Percentiles rank a stretch among this genome's conserved stretches.
Evolutionary conservation across 164 flowering plant species (phyloP).

Genomic region (Macadamia integrifolia): DNA sequence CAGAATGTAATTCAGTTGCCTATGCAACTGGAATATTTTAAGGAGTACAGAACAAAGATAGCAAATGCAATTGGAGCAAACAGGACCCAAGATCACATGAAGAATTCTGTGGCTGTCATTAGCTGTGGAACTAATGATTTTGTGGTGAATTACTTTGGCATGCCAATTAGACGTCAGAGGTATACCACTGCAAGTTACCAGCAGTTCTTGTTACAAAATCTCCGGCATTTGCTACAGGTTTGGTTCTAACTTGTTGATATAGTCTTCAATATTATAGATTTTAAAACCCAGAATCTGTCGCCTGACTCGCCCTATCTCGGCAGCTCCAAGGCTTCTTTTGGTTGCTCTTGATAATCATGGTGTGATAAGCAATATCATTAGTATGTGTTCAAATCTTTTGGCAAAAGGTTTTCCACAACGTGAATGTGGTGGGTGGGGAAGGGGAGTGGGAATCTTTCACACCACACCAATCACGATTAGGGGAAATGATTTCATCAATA

Average conservation of each 20-base stretch:
- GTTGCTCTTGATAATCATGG: too few species aligned
- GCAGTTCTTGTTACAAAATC: slow-evolving; percentile 20
- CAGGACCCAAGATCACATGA: slow-evolving; percentile 12
- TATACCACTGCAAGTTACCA: slow-evolving; percentile 22
- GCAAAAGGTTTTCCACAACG: too few species aligned
- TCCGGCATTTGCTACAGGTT: slow-evolving; percentile 29
- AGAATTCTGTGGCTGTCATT: slow-evolving; percentile 16
- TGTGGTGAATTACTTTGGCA: slow-evolving; percentile 25
- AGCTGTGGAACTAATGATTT: slow-evolving; percentile 45
- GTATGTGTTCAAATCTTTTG: too few species aligned
- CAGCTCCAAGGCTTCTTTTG: too few species aligned
- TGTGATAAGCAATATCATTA: too few species aligned
- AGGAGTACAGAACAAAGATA: slow-evolving; percentile 24
- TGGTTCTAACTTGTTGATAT: background rate
- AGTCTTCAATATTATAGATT: too few species aligned
- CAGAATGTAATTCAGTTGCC: slow-evolving; percentile 26
- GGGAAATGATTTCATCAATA: too few species aligned
- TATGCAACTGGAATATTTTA: slow-evolving; percentile 30
- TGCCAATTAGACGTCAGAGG: slow-evolving; percentile 14
- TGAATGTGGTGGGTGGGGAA: too few species aligned
- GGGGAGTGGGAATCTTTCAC: too few species aligned
- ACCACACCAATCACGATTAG: too few species aligned
- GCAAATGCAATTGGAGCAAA: slow-evolving; percentile 19
- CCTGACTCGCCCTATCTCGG: too few species aligned
- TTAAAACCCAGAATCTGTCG: too few species aligned